Evolutionary conservation across 108 stramenopile genomes (phyloP).

Genomic region (Nitzschia sp.): DNA sequence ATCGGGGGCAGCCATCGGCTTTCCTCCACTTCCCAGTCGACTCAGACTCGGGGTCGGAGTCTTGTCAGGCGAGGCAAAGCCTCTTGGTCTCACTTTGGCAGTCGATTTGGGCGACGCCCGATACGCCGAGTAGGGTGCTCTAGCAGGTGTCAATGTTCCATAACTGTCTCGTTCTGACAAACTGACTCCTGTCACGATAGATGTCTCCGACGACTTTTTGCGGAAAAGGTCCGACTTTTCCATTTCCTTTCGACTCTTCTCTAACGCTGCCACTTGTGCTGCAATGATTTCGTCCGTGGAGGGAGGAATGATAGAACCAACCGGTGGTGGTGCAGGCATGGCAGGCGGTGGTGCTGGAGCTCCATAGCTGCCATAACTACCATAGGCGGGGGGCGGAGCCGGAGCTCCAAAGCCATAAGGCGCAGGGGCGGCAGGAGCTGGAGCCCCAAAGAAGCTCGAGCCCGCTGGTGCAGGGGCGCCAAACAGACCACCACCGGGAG

Average conservation of each 20-base stretch:
- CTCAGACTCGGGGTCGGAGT: slow-evolving; percentile 40
- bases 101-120: slow-evolving; percentile 62
- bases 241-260: slow-evolving; percentile 73
- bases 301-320: slow-evolving; percentile 54
- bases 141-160: slow-evolving; percentile 12
- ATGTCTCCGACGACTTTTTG: slow-evolving; percentile 36
- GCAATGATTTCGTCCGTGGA: slow-evolving; percentile 68
- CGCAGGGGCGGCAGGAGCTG: slow-evolving; percentile 41
- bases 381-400: slow-evolving; percentile 41
- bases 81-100: slow-evolving; percentile 78
- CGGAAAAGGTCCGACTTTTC: slow-evolving; percentile 75
- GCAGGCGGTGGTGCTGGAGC: slow-evolving; percentile 34
- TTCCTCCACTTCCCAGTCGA: slow-evolving; percentile 29
- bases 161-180: slow-evolving; percentile 36
- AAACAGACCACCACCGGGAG: slow-evolving; percentile 58
- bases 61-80: slow-evolving; percentile 60
- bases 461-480: slow-evolving; percentile 61
- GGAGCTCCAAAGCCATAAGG: slow-evolving; percentile 49
- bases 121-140: slow-evolving; percentile 23
- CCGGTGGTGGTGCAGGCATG: slow-evolving; percentile 26
- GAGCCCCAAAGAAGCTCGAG: slow-evolving; percentile 59
- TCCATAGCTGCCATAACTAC: slow-evolving; percentile 43
- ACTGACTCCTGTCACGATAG: slow-evolving; percentile 13
- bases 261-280: slow-evolving; percentile 77
- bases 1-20: slow-evolving; percentile 38